Base-by-base conservation (phyloP, 1,284 basidiomycete genomes). In the Golubevia pallescens region DNA sequence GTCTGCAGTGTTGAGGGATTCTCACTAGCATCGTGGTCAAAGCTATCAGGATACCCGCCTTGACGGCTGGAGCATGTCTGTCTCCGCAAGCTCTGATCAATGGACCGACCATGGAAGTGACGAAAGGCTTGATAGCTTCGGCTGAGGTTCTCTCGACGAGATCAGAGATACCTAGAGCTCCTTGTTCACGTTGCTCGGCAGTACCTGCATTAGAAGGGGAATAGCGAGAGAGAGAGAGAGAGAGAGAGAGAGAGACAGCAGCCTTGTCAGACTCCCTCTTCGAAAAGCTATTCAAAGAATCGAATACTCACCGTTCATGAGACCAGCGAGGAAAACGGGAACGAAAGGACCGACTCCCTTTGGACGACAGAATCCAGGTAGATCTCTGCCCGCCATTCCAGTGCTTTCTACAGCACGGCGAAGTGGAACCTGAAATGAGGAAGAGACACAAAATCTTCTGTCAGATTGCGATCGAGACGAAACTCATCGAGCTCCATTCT, bases 91-190 rank as follows among this genome's bases (percentile, higher is more conserved):
- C 67, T 42, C 83, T 78, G 80, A 98, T 98, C 71, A 98, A 91
- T 1, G 95, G 95, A 24, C 96, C 95, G 21, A 96, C 97, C 85
- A 98, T 94, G 38, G 93, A 93, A 10, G 97, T 95, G 69, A 97
- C 94, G 86, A 94, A 97, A 0, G 95, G 93, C 86, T 97, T 97
- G 90, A 99, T 93, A 0, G 94, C 91, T 21, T 88, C 89, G 81
- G 96, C 92, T 32, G 92, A 90, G 0, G 95, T 97, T 28, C 94
- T 90, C 85, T 95, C 92, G 16, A 97, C 93, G 57, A 99, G 90
- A 78, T 98, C 95, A 20, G 94, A 93, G 67, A 99, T 94, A 55
- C 93, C 95, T 77, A 94, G 93, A 0, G 96, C 95, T 1, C 95
- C 95, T 78, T 96, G 92, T 86, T 99, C 96, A 75, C 69, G 86